Evolutionary conservation across 1,139 yeast genomes (phyloP).

Genomic region (Pichia sp.): DNA sequence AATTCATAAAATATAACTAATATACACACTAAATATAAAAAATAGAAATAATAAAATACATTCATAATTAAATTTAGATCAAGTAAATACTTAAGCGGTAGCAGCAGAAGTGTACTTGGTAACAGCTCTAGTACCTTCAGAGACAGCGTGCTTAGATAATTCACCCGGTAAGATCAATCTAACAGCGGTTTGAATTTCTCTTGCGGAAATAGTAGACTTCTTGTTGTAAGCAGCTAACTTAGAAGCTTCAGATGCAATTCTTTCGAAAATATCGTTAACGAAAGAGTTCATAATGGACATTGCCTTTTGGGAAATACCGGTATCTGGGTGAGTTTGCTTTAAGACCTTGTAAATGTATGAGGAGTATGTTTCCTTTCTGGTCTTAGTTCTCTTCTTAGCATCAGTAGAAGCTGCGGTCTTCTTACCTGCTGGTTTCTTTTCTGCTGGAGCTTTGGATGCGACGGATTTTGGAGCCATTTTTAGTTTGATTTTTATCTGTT

Average conservation of each 20-base stretch:
- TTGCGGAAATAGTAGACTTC: conserved; percentile 97
- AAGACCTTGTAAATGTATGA: conserved; percentile 98
- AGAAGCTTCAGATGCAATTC: conserved; percentile 97
- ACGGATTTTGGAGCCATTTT: conserved; percentile 97
- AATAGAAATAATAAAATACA: conserved; percentile 9
- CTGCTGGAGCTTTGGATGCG: conserved; percentile 98
- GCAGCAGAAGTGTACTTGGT: conserved; percentile 95
- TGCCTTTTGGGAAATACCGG: conserved; percentile 99
- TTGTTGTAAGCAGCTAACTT: conserved; percentile 99
- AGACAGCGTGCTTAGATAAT: conserved; percentile 98
- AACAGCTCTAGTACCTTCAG: conserved; percentile 99
- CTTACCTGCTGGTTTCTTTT: conserved; percentile 95
- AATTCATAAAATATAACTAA: conserved; percentile 13
- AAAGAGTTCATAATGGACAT: conserved; percentile 99
- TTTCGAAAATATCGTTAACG: conserved; percentile 92
- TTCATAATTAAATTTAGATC: neutral
- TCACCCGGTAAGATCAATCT: conserved; percentile 99
- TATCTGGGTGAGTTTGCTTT: conserved; percentile 99
- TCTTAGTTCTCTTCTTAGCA: conserved; percentile 90
- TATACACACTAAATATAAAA: conserved; percentile 23
- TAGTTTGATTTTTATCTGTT: conserved; percentile 7
- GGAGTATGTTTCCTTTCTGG: conserved; percentile 98
- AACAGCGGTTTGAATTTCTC: conserved; percentile 99
- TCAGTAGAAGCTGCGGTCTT: conserved; percentile 78
- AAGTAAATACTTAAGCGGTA: conserved; percentile 28